Evolutionary conservation across 2,329 filamentous ascomycete species (phyloP), one percentile per base, ranked within the genome.

Genomic region (Fusarium pseudoanthophilum): DNA sequence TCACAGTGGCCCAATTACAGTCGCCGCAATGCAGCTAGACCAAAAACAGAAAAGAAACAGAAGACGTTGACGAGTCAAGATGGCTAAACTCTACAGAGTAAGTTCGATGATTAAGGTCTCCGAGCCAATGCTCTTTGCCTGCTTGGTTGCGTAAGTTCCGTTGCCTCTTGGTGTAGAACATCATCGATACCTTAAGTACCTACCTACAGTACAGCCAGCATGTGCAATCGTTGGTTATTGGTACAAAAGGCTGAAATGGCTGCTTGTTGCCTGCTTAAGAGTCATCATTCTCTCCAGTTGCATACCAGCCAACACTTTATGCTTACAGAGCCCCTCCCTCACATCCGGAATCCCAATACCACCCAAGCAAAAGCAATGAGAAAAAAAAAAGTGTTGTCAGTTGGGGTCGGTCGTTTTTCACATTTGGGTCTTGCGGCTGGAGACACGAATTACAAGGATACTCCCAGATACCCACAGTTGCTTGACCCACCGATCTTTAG

Each of bases 401-500:
- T 60, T 16, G 39, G 58, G 39, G 58, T 59, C 60, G 36, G 53
- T 45, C 36, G 49, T 61, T 69, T 69, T 66, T 64, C 64, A 63
- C 60, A 61, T 60, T 68, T 63, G 59, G 58, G 43, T 59, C 71
- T 58, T 64, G 67, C 71, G 67, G 71, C 65, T 76, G 56, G 68
- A 71, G 61, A 49, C 58, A 52, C 71, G 52, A 43, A 46, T 32
- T 68, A 57, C 71, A 75, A 69, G 71, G 69, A 68, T 75, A 15
- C 48, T 64, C 72, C 55, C 60, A 74, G 48, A 60, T 67, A 67
- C 43, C 71, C 70, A 69, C 60, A 46, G n/a, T 20, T 11, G 16
- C 21, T 55, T 39, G 75, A 70, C 75, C 78, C 78, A 80, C 79
- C 78, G 73, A 78, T 76, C 73, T 69, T 68, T 81, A 80, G 78